These are phyloP conservation scores for Mycena citricolor DNA, from an alignment of 1,284 basidiomycete genomes.

Conservation along the genomic window DNA sequence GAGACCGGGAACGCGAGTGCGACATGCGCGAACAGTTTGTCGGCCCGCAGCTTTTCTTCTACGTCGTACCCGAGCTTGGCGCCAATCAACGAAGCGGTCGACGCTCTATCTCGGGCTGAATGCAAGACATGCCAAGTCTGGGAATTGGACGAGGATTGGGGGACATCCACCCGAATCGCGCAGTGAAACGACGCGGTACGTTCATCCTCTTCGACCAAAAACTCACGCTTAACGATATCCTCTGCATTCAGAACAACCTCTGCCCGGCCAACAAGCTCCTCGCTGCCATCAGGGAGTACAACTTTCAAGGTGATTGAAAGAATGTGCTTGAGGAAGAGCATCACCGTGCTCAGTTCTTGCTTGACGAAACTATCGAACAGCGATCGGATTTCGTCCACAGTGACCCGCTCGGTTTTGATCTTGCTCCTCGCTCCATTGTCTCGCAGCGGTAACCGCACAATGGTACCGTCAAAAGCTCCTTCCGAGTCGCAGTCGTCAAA, in stretches of 20 bases:
- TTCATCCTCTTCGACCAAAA: no score
- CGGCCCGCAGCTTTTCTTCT: slow-evolving; percentile 16
- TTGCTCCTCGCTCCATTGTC: slow-evolving; percentile 11
- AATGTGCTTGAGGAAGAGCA: slow-evolving; percentile 33
- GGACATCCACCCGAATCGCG: no score
- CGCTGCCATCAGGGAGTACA: slow-evolving; percentile 24
- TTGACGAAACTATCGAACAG: slow-evolving; percentile 30
- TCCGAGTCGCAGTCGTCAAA: slow-evolving; percentile 19
- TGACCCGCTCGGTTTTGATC: slow-evolving; percentile 24
- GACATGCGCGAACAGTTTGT: slow-evolving; percentile 29
- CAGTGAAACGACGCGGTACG: no score
- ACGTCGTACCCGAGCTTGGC: slow-evolving; percentile 21
- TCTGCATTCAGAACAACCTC: no score
- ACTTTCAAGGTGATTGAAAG: slow-evolving; percentile 26
- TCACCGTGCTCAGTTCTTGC: slow-evolving; percentile 27
- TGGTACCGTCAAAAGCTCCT: slow-evolving; percentile 25
- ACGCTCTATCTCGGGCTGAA: slow-evolving; percentile 15
- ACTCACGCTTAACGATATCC: no score
- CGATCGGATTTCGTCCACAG: slow-evolving; percentile 20
- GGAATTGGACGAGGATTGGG: no score
- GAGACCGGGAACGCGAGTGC: slow-evolving; percentile 27
- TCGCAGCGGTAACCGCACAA: slow-evolving; percentile 34
- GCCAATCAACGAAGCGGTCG: slow-evolving; percentile 22
- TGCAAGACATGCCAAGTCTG: slow-evolving; percentile 25
- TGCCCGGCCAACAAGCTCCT: slow-evolving; percentile 17